These are phyloP conservation scores for Lipomyces spencermartinsiae DNA, from an alignment of 805 yeast species.

Conservation along the genomic window DNA sequence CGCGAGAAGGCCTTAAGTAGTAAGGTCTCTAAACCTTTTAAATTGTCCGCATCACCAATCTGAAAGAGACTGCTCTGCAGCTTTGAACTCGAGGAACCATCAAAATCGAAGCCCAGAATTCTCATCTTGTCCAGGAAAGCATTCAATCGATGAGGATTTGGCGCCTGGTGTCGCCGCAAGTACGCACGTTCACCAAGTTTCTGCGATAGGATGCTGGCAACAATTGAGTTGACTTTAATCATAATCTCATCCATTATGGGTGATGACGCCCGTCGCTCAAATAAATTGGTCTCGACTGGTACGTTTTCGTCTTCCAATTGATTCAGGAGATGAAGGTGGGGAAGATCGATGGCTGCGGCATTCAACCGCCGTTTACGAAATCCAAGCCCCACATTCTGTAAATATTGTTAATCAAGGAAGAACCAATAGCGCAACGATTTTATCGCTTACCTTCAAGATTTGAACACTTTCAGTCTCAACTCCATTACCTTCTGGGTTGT, in stretches of 20 bases:
- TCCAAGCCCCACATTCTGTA: constrained; percentile 59
- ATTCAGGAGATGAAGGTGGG: constrained; percentile 69
- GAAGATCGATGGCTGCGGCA: constrained; percentile 52
- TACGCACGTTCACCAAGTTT: constrained; percentile 80
- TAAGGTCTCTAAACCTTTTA: constrained; percentile 79
- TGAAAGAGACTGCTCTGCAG: constrained; percentile 72
- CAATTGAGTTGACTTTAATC: constrained; percentile 79
- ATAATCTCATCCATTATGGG: constrained; percentile 75
- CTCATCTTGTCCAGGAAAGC: constrained; percentile 75
- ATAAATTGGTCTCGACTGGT: constrained; percentile 72
- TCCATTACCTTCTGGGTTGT: background rate
- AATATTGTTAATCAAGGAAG: background rate
- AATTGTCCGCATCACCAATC: constrained; percentile 64
- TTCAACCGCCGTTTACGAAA: constrained; percentile 73
- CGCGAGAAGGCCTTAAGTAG: constrained; percentile 81
- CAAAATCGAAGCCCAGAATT: constrained; percentile 60
- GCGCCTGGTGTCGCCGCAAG: constrained; percentile 85
- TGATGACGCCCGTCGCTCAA: constrained; percentile 62
- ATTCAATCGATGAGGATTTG: constrained; percentile 80
- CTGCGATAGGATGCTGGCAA: constrained; percentile 80
- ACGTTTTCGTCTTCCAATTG: constrained; percentile 86
- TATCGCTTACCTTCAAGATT: background rate
- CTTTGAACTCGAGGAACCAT: constrained; percentile 73
- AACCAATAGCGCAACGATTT: constrained; percentile 10
- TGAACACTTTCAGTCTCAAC: background rate